Conservation (phyloP, 257 asterid genomes). For the Penstemon barbatus region DNA sequence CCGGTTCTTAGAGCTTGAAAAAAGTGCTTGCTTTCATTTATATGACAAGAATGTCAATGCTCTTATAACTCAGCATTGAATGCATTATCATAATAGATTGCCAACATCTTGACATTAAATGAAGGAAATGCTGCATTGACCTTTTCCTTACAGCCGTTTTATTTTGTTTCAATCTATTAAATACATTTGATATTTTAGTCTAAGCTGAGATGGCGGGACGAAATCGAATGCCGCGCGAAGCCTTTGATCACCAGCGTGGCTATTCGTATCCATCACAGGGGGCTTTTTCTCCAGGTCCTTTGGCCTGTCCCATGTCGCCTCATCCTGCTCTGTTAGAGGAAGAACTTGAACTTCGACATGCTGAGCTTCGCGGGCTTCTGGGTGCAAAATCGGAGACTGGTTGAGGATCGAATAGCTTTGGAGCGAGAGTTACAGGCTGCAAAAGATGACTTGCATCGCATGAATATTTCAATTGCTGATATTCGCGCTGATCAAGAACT, state of each 20-base stretch:
- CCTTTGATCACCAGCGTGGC: slow-evolving; percentile 67
- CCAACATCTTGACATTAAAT: neutral
- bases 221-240: slow-evolving; percentile 68
- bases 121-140: slow-evolving; percentile 3
- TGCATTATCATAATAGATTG: neutral
- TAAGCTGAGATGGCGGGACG: slow-evolving; percentile 77
- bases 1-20: neutral
- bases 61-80: slow-evolving; percentile 14
- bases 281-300: slow-evolving; percentile 58
- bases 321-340: slow-evolving; percentile 90
- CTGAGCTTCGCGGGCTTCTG: slow-evolving; percentile 78
- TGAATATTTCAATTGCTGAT: slow-evolving; percentile 68
- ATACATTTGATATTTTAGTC: slow-evolving; percentile 28
- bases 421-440: slow-evolving; percentile 77
- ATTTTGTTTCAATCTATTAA: slow-evolving; percentile 8
- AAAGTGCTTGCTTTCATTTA: slow-evolving; percentile 1
- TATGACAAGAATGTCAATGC: neutral
- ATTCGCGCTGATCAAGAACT: slow-evolving; percentile 82
- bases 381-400: slow-evolving; percentile 74
- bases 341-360: slow-evolving; percentile 84
- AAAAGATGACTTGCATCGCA: slow-evolving; percentile 73
- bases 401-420: slow-evolving; percentile 72
- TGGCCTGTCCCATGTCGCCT: slow-evolving; percentile 67
- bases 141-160: neutral
- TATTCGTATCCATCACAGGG: slow-evolving; percentile 65